phyloP scores from a whole-genome alignment of 2,329 filamentous ascomycete genomes.

The Talaromyces albobiverticillius region DNA sequence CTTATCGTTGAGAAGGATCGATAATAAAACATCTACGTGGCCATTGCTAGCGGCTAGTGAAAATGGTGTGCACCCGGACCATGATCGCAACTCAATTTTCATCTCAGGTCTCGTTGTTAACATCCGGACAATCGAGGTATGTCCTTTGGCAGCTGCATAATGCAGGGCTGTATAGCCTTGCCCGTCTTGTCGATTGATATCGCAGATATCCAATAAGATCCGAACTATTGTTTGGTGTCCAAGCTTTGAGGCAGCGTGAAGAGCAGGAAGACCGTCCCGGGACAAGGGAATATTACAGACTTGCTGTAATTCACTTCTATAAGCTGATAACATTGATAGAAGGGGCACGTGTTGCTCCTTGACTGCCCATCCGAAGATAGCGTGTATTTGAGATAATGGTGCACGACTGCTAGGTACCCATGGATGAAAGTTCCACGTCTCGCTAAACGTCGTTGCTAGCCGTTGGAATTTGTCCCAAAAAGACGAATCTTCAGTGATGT shows the following conservation, averaged over 20 bases:
- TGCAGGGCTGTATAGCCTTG: conserved; percentile 12
- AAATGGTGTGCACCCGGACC: conserved; percentile 8
- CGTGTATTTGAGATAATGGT: conserved; percentile 17
- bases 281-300: conserved; percentile 20
- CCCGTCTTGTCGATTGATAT: conserved; percentile 6
- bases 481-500: conserved; percentile 9
- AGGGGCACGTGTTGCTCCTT: conserved; percentile 20
- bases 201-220: conserved; percentile 1
- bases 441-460: conserved; percentile 19
- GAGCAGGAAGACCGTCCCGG: conserved; percentile 19
- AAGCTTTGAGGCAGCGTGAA: conserved; percentile 20
- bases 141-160: conserved; percentile 8
- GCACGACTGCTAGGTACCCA: conserved; percentile 20
- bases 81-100: background rate
- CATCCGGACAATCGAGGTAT: background rate
- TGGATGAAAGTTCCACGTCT: conserved; percentile 24
- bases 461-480: conserved; percentile 18
- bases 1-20: background rate
- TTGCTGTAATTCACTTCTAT: background rate
- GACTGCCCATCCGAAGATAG: conserved; percentile 22
- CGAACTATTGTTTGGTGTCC: conserved; percentile 1
- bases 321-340: conserved; percentile 10
- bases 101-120: background rate
- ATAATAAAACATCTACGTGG: conserved; percentile 2
- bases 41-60: conserved; percentile 10